phyloP scores from a whole-genome alignment of 163 green algal species.

The Chlamydomonas reinhardtii region DNA sequence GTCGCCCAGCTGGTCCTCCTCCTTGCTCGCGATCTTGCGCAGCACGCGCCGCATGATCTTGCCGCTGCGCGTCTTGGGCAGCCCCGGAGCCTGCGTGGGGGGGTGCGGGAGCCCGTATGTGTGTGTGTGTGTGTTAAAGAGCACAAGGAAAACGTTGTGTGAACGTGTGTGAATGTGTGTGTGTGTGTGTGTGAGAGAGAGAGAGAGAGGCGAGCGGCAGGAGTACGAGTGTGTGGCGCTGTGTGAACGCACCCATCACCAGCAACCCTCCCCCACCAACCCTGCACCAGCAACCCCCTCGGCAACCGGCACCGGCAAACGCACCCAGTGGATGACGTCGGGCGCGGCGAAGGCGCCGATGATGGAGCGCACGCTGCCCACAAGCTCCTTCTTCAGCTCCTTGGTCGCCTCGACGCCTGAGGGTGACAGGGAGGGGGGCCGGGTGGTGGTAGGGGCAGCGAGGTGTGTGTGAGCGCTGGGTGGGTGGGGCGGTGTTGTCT shows the following conservation, averaged over 20 bases:
- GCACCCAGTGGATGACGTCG: slow-evolving; percentile 95
- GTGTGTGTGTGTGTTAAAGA: no score
- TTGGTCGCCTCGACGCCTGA: slow-evolving; percentile 48
- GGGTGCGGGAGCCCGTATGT: no score
- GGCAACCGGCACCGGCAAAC: not conserved
- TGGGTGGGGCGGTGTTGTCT: no score
- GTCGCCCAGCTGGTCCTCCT: slow-evolving; percentile 90
- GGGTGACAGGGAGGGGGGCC: no score
- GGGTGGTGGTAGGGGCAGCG: no score
- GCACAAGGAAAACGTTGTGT: no score
- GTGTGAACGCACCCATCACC: no score
- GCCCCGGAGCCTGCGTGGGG: slow-evolving; percentile 53
- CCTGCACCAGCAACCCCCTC: not conserved
- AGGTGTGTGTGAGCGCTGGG: no score
- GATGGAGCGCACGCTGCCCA: slow-evolving; percentile 66
- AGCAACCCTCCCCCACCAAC: not conserved
- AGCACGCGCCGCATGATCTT: slow-evolving; percentile 97
- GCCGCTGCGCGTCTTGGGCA: slow-evolving; percentile 78
- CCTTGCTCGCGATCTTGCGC: slow-evolving; percentile 78
- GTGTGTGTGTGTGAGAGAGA: no score
- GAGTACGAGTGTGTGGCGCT: no score
- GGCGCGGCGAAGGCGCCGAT: slow-evolving; percentile 93
- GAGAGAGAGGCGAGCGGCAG: no score
- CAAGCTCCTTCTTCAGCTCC: slow-evolving; percentile 81
- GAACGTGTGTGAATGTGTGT: no score